Base-by-base conservation (phyloP, 1,284 basidiomycete species). In the Trichosporon faecale region DNA sequence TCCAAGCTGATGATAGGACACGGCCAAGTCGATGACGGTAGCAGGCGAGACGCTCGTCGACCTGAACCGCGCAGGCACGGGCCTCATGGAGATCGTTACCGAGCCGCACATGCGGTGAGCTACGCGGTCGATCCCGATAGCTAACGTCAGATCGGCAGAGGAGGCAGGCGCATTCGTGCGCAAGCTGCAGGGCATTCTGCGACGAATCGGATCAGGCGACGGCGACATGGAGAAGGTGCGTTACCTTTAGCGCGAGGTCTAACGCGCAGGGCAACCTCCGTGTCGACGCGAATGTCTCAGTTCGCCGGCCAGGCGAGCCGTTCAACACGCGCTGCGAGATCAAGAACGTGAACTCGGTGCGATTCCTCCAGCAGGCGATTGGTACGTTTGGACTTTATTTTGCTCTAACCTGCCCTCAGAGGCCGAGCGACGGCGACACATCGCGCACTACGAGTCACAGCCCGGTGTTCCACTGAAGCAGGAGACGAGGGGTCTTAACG, bases 151-250 rank as follows among this genome's bases (percentile, higher is more conserved):
- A 40, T 91, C 91, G 0, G 90, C 96, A 2, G 94, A 96, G 82
- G 93, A 99, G 81, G 96, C 95, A 4, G 93, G 89, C 0, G 88
- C 90, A 3, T 99, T 98, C 82, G 91, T 98, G 0, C 88, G 90
- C 37, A 88, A 91, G 37, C 85, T 99, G 1, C 95, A 97, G 79
- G 87, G 89, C 1, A 79, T 97, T 21, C 84, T 99, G 16, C 88
- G 95, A 7, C 87, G 91, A 9, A 86, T 97, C 4, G 94, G 93
- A 0, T 90, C 93, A 0, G 94, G 93, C 66, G 94, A 97, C 79
- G 95, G 94, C 0, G 97, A 97, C 79, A 98, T 99, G 97, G 96
- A 99, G 76, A 90, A 95, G 82, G 95, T 93, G 55, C 9, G 82
- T 74, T 27, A 1, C 3, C 1, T 18, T 2, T 21, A 6, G 16